Base-by-base conservation (phyloP, 2,329 filamentous ascomycete species). In the Nemania sp. region DNA sequence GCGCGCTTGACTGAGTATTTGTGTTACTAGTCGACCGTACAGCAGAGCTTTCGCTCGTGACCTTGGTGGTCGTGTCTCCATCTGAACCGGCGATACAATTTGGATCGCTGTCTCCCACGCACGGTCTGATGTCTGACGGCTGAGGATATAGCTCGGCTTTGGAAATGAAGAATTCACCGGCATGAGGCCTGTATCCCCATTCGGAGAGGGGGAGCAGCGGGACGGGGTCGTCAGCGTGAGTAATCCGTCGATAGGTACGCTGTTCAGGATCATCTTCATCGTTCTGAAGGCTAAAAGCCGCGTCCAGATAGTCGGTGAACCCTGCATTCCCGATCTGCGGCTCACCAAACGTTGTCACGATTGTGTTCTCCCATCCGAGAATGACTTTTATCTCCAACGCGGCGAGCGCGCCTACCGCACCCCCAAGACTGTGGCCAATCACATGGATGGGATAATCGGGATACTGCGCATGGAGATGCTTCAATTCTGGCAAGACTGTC, bases 281-380 rank as follows among this genome's bases (percentile, higher is more conserved):
- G 9, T 61, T 66, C 34, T 70, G 63, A 14, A 84, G 70, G 7
- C 64, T 69, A 60, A 86, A 86, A 1, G 78, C 75, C 2, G 64
- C 57, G 59, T 86, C 76, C n/a, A 86, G 63, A 58, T 80, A 86
- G 6, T 72, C 69, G 31, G 76, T 80, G 20, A 88, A 73, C 12
- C 75, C 78, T 12, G 67, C 62, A 65, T 88, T 88, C 12, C 85
- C 84, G 17, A 86, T 71, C 34, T 82, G 77, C 17, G 94, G 94
- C 72, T 97, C 91, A 8, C 94, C 94, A 71, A 96, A 99, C 0
- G 94, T 97, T 5, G 93, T 97, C 34, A 96, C 84, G 12, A 79
- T 72, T n/a, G 83, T 60, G 2, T 92, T 84, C 7, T 86, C 73
- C 85, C 87, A 94, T 15, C 88, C 90, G n/a, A 87, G 77, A 0